These are phyloP conservation scores for Gossypium longicalyx DNA, from an alignment of 345 rosid species.

Conservation along the genomic window DNA sequence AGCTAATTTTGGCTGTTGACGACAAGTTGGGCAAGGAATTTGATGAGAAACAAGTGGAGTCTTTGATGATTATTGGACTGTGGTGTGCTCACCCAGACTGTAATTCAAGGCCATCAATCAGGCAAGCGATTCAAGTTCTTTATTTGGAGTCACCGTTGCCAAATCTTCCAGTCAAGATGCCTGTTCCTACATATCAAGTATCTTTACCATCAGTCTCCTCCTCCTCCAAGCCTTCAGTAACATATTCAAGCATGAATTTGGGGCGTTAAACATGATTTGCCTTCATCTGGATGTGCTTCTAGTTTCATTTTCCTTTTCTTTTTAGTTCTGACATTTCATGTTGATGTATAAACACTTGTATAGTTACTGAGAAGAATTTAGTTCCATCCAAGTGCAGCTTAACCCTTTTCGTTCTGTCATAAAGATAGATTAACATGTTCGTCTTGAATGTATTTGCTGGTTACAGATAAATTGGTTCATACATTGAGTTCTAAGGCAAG, in stretches of 20 bases:
- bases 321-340: not conserved
- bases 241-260: conserved; percentile 32
- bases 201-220: conserved; percentile 18
- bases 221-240: conserved; percentile 27
- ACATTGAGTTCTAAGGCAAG: too few relatives aligned
- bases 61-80: conserved; percentile 44
- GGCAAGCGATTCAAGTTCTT: conserved; percentile 52
- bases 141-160: conserved; percentile 38
- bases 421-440: not conserved
- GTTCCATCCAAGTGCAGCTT: too few relatives aligned
- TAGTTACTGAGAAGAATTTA: not conserved
- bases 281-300: not conserved
- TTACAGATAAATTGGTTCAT: not conserved
- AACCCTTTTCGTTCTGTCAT: not conserved
- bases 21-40: conserved; percentile 25
- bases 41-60: conserved; percentile 34
- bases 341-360: not conserved
- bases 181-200: conserved; percentile 34
- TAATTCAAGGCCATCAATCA: conserved; percentile 40
- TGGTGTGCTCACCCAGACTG: conserved; percentile 64
- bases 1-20: conserved; percentile 29
- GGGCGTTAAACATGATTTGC: conserved; percentile 7
- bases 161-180: conserved; percentile 39
- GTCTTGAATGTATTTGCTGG: not conserved
- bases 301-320: not conserved